Evolutionary conservation across 208 protist species (phyloP).

Genomic region (Endotrypanum monterogeii): DNA sequence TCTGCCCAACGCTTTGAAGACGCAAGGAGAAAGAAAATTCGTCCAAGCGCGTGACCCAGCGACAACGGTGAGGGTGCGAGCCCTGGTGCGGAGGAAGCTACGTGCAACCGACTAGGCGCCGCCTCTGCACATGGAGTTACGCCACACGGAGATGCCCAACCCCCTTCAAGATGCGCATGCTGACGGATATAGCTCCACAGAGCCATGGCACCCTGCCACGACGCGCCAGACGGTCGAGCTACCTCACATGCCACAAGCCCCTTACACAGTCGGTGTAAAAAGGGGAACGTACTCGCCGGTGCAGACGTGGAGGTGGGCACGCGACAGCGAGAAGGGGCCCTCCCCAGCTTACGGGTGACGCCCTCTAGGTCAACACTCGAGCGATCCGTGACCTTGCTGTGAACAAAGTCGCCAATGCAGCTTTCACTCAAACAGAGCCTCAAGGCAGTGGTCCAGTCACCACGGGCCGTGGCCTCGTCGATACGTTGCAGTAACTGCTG

Average conservation of each 20-base stretch:
- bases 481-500: slow-evolving; percentile 19
- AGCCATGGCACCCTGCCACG: slow-evolving; percentile 35
- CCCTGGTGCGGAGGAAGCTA: not conserved
- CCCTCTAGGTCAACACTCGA: not conserved
- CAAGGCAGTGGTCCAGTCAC: slow-evolving; percentile 62
- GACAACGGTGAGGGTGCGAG: not conserved
- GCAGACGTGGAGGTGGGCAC: not conserved
- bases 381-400: not conserved
- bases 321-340: not conserved
- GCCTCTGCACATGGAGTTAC: not conserved
- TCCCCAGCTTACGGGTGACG: not conserved
- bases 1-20: slow-evolving; percentile 51
- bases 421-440: slow-evolving; percentile 13
- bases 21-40: slow-evolving; percentile 56
- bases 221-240: slow-evolving; percentile 1
- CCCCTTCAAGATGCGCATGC: not conserved
- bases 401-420: not conserved
- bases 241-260: slow-evolving; percentile 41
- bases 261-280: slow-evolving; percentile 44
- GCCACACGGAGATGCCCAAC: not conserved
- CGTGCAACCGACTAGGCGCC: not conserved
- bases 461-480: slow-evolving; percentile 39
- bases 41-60: slow-evolving; percentile 26
- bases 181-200: slow-evolving; percentile 18
- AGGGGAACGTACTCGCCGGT: slow-evolving; percentile 1